Evolutionary conservation across 163 green algal genomes (phyloP), one percentile per base, ranked within the genome.

Genomic region (Scenedesmus sp.): DNA sequence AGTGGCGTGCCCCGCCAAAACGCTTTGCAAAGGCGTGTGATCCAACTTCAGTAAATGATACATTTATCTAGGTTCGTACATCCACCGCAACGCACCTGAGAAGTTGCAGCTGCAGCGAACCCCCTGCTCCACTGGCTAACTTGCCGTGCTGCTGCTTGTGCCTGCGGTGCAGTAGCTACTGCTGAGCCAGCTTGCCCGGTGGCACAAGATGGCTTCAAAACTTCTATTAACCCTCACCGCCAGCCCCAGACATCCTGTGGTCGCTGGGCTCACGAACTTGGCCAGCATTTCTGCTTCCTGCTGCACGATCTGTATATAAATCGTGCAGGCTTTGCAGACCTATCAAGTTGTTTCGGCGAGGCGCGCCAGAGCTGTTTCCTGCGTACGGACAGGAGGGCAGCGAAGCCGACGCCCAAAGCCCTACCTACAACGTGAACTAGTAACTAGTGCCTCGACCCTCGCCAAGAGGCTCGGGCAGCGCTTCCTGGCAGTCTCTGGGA

Each of bases 21-120:
- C 30, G 65, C 65, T 26, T 20, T 76, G 65, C 6, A 76, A 16
- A 10, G 65, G 30, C 65, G 18, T 76, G 65, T n/a, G 30, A 76
- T 40, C 65, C 30, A 76, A 30, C 65, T 22, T 40, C 65, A 20
- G 18, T 40, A 76, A 37, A 76, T 40, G 65, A 76, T 40, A 40
- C 30, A 40, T 15, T 76, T 40, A 5, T 10, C 37, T 0, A 40
- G 5, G 65, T 40, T 40, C 12, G 0, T 18, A n/a, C 7, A 18
- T 40, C 9, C 37, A 49, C 1, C 33, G 22, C 35, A 33, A n/a
- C 78, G 40, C 33, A 90, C 85, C 70, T 90, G 49, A 59, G 85
- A 59, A 30, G 85, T 84, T 42, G 85, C 85, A 44, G 85, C 85
- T 85, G 85, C 65, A 37, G 85, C 85, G 40, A 79, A 90, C 1